These are phyloP conservation scores for Botrytis deweyae DNA, from an alignment of 2,329 filamentous ascomycete species.

Conservation along the genomic window DNA sequence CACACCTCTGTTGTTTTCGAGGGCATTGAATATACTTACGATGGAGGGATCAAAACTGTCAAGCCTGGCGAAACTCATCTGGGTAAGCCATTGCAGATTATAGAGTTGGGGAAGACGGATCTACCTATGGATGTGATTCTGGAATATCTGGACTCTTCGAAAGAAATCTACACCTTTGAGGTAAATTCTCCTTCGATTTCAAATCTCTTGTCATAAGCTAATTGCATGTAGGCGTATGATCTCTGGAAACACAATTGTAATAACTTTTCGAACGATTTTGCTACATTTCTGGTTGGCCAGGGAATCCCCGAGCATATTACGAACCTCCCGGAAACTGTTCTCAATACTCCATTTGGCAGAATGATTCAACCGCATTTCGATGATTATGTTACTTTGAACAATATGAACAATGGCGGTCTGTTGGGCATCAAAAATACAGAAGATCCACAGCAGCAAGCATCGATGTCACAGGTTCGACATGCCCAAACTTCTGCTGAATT, in stretches of 20 bases:
- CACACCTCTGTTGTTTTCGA: slow-evolving; percentile 87
- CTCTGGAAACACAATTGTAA: slow-evolving; percentile 93
- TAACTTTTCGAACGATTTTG: slow-evolving; percentile 91
- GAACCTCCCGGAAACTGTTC: slow-evolving; percentile 79
- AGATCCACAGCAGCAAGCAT: slow-evolving; percentile 24
- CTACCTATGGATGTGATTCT: slow-evolving; percentile 78
- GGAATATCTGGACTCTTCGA: slow-evolving; percentile 84
- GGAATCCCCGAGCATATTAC: slow-evolving; percentile 86
- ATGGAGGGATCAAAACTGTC: slow-evolving; percentile 81
- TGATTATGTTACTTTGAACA: slow-evolving; percentile 57
- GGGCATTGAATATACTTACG: slow-evolving; percentile 87
- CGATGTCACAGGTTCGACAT: slow-evolving; percentile 54
- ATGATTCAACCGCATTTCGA: slow-evolving; percentile 81
- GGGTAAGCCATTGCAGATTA: slow-evolving; percentile 74
- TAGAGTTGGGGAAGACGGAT: slow-evolving; percentile 73
- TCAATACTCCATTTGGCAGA: slow-evolving; percentile 82
- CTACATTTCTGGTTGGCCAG: slow-evolving; percentile 83
- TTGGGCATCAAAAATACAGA: slow-evolving; percentile 33
- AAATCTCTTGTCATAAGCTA: slow-evolving; percentile 12
- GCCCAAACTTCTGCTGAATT: slow-evolving; percentile 60
- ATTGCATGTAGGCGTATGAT: slow-evolving; percentile 69
- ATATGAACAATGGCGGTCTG: slow-evolving; percentile 51
- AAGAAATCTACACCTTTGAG: slow-evolving; percentile 77
- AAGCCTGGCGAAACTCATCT: slow-evolving; percentile 81
- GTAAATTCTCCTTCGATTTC: slow-evolving; percentile 42